A percentile compares a stretch with the other conserved stretches of the same genome.
Evolutionary conservation across 108 stramenopile genomes (phyloP).

Genomic region (Cyclotella choctawhatcheeana): DNA sequence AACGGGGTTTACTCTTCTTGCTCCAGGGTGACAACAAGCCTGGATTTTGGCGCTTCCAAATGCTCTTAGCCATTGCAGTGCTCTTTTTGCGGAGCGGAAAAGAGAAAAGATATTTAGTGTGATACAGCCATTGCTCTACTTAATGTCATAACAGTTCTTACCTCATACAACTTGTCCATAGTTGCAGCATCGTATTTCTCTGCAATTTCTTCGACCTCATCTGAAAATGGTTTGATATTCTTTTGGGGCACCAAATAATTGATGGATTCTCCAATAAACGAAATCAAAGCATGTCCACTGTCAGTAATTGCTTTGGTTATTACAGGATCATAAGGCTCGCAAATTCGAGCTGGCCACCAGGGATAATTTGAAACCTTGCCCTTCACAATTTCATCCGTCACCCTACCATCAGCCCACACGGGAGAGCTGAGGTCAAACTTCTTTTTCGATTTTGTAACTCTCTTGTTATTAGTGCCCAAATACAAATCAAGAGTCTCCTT

Average conservation of each 20-base stretch:
- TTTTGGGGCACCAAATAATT: constrained; percentile 64
- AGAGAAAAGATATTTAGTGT: constrained; percentile 2
- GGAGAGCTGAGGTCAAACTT: constrained; percentile 56
- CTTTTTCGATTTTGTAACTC: constrained; percentile 35
- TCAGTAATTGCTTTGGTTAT: constrained; percentile 49
- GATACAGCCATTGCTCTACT: too few relatives aligned
- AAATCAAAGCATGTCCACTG: constrained; percentile 60
- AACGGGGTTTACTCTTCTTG: constrained; percentile 31
- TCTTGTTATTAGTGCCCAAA: constrained; percentile 30
- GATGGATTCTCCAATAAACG: constrained; percentile 72
- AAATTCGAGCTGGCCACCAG: constrained; percentile 86
- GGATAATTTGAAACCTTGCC: constrained; percentile 75
- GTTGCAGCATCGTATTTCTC: constrained; percentile 51
- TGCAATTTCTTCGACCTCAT: constrained; percentile 61
- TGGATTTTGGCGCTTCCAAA: constrained; percentile 61
- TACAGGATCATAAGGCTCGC: constrained; percentile 56
- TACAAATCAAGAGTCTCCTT: constrained; percentile 52
- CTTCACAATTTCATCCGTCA: constrained; percentile 75
- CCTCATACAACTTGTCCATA: constrained; percentile 63
- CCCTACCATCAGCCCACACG: constrained; percentile 73
- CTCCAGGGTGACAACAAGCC: constrained; percentile 40
- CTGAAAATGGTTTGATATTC: constrained; percentile 59
- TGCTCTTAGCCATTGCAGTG: constrained; percentile 68
- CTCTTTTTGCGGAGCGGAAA: constrained; percentile 31
- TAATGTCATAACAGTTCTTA: background rate